These are phyloP conservation scores for Astraeus odoratus DNA, from an alignment of 768 basidiomycete genomes.

Conservation along the genomic window DNA sequence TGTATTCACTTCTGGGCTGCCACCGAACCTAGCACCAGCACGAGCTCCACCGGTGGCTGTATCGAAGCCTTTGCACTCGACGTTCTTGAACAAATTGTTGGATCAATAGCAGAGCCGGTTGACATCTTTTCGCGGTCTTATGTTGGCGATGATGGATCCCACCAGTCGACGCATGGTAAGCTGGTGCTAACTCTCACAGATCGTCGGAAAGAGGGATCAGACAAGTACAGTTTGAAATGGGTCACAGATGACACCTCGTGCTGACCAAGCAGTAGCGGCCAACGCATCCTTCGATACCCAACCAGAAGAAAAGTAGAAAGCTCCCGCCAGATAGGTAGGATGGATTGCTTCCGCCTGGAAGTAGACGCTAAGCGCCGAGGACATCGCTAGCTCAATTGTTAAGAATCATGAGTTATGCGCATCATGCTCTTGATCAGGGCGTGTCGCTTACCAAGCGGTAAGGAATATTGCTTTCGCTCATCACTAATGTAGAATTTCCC, in stretches of 20 bases:
- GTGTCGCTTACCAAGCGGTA: slow-evolving; percentile 63
- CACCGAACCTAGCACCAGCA: too few relatives aligned
- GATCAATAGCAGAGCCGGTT: slow-evolving; percentile 7
- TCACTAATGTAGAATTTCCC: slow-evolving; percentile 3
- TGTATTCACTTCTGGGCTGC: too few relatives aligned
- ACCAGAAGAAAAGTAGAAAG: slow-evolving; percentile 29
- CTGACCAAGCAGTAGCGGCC: slow-evolving; percentile 7
- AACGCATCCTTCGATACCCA: slow-evolving; percentile 32
- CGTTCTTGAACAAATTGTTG: slow-evolving; percentile 27
- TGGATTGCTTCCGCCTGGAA: not conserved
- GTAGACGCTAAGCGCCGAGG: not conserved
- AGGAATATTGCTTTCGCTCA: slow-evolving; percentile 2
- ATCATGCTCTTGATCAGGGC: slow-evolving; percentile 52
- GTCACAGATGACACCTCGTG: not conserved
- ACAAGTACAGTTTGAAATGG: slow-evolving; percentile 23
- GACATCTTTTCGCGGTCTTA: not conserved
- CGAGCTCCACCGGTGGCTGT: too few relatives aligned
- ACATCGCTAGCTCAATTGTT: slow-evolving; percentile 71
- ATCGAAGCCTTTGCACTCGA: slow-evolving; percentile 26
- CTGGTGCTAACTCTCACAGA: slow-evolving; percentile 31
- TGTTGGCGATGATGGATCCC: slow-evolving; percentile 1
- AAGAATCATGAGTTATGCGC: slow-evolving; percentile 57
- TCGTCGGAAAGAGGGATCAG: slow-evolving; percentile 25
- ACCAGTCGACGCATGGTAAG: slow-evolving; percentile 10
- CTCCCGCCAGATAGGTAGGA: slow-evolving; percentile 36